These are phyloP conservation scores for Phyllosticta paracitricarpa DNA, from an alignment of 2,329 filamentous ascomycete species.

Conservation along the genomic window DNA sequence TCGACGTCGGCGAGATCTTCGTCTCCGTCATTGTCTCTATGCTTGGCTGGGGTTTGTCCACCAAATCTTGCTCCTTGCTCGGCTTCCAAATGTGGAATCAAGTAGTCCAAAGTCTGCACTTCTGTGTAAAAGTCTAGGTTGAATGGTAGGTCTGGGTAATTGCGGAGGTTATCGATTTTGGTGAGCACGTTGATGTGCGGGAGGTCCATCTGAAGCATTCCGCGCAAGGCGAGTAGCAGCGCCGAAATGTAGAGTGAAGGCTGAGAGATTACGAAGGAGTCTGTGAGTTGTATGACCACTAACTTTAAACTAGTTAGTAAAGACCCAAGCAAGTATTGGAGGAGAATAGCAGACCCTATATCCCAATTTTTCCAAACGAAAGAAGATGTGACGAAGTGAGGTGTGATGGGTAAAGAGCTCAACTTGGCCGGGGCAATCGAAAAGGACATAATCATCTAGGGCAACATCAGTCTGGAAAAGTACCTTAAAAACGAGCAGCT, in stretches of 20 bases:
- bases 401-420: constrained; percentile 95
- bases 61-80: constrained; percentile 44
- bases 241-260: constrained; percentile 94
- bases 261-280: constrained; percentile 85
- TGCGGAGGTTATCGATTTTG: constrained; percentile 88
- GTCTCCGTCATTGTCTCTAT: constrained; percentile 3
- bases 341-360: constrained; percentile 61
- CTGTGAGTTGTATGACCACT: constrained; percentile 85
- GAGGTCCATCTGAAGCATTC: constrained; percentile 97
- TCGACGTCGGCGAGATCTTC: constrained; percentile 3
- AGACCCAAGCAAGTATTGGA: background rate
- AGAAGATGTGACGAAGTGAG: constrained; percentile 84
- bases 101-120: constrained; percentile 80
- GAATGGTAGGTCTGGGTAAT: constrained; percentile 81
- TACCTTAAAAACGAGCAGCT: constrained; percentile 14
- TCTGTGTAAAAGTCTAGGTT: constrained; percentile 97
- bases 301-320: constrained; percentile 48
- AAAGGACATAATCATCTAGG: constrained; percentile 78
- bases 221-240: constrained; percentile 80
- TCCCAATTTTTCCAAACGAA: constrained; percentile 77
- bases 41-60: background rate
- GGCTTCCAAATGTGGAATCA: constrained; percentile 68
- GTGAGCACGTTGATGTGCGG: constrained; percentile 93
- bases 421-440: constrained; percentile 94
- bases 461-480: constrained; percentile 1